Evolutionary conservation across 2,329 filamentous ascomycete genomes (phyloP).

Genomic region (Penicillium rolfsii): DNA sequence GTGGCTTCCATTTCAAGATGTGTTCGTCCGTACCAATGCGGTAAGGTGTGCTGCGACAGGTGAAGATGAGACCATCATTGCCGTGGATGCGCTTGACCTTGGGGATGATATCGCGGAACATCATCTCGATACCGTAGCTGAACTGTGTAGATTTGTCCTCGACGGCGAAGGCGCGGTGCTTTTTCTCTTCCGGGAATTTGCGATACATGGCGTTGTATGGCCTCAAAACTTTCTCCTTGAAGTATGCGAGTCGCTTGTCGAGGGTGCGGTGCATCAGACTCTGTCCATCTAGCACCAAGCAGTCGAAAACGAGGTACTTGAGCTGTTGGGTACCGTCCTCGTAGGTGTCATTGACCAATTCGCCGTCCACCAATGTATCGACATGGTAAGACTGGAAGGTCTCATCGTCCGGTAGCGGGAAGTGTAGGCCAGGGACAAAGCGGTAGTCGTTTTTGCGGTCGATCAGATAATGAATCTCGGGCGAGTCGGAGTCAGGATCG

Average conservation of each 20-base stretch:
- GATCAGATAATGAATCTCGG: slow-evolving; percentile 86
- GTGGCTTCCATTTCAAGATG: slow-evolving; percentile 98
- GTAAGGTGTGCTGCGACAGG: slow-evolving; percentile 86
- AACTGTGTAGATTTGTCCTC: slow-evolving; percentile 89
- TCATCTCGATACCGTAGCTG: slow-evolving; percentile 84
- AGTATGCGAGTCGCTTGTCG: slow-evolving; percentile 86
- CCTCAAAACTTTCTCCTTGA: slow-evolving; percentile 77
- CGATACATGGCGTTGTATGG: slow-evolving; percentile 74
- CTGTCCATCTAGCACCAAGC: slow-evolving; percentile 76
- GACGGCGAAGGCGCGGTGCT: slow-evolving; percentile 75
- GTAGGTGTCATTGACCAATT: slow-evolving; percentile 84
- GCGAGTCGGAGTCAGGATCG: slow-evolving; percentile 58
- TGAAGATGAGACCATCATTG: slow-evolving; percentile 97
- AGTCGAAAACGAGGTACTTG: slow-evolving; percentile 92
- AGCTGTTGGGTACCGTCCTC: slow-evolving; percentile 69
- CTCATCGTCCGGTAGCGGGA: slow-evolving; percentile 70
- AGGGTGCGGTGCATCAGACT: slow-evolving; percentile 77
- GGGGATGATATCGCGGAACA: slow-evolving; percentile 86
- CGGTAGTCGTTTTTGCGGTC: slow-evolving; percentile 98
- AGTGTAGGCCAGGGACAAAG: slow-evolving; percentile 77
- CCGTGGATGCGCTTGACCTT: slow-evolving; percentile 74
- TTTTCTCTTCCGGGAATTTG: slow-evolving; percentile 71
- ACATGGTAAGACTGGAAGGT: slow-evolving; percentile 69
- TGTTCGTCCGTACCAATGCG: slow-evolving; percentile 87
- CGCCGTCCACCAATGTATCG: slow-evolving; percentile 85